Conservation (phyloP, 306 rosid genomes). For the Sindora glabra region DNA sequence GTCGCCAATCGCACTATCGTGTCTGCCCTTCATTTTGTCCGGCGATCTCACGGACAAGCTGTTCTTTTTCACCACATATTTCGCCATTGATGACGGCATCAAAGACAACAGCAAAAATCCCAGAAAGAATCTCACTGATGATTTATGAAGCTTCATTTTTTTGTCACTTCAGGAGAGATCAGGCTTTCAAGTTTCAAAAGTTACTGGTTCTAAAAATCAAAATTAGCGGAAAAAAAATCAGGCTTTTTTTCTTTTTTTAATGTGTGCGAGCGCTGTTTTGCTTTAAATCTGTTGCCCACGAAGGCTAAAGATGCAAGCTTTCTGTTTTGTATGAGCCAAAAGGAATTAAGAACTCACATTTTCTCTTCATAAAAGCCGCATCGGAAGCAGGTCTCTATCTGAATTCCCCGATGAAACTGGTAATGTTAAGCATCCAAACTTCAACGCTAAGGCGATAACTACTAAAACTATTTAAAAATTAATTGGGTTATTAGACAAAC, state of each 20-base stretch:
- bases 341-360: not conserved
- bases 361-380: not conserved
- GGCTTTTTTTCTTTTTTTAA: not conserved
- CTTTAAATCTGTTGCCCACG: not conserved
- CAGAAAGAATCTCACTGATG: conserved; percentile 35
- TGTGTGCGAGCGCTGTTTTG: too few species aligned
- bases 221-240: not conserved
- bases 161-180: conserved; percentile 1
- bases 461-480: too few species aligned
- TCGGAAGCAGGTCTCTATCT: not conserved
- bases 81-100: conserved; percentile 45
- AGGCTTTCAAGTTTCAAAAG: conserved; percentile 3
- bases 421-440: not conserved
- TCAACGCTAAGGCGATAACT: not conserved
- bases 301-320: too few species aligned
- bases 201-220: conserved; percentile 18
- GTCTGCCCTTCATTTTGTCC: conserved; percentile 60
- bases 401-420: not conserved
- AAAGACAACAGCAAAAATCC: conserved; percentile 58
- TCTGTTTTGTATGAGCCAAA: not conserved
- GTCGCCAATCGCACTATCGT: conserved; percentile 96
- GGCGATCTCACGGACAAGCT: conserved; percentile 92
- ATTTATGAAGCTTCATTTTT: conserved; percentile 55
- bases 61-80: conserved; percentile 93
- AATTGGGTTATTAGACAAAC: too few species aligned